A percentile compares a stretch with the other conserved stretches of the same genome.
Conservation (phyloP, 2,329 filamentous ascomycete genomes). For the Aschersonia sp. region DNA sequence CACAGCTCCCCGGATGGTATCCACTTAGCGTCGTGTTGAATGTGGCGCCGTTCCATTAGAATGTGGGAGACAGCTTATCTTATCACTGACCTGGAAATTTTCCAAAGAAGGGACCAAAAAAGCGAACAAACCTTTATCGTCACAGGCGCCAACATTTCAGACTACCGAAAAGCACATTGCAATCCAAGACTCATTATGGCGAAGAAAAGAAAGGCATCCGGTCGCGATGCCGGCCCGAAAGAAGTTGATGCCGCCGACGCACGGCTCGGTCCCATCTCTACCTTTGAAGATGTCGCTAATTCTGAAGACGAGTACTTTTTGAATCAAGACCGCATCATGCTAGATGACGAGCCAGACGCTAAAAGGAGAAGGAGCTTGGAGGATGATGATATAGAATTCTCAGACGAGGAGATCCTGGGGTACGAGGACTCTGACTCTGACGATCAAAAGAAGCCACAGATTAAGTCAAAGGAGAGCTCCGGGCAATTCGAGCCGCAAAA, state of each 20-base stretch:
- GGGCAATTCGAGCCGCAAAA: conserved; percentile 7
- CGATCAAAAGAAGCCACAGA: conserved; percentile 14
- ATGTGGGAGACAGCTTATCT: too few relatives aligned
- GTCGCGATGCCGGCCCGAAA: conserved; percentile 29
- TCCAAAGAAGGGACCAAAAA: not conserved
- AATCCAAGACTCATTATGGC: conserved; percentile 29
- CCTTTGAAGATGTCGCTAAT: conserved; percentile 76
- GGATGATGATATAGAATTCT: conserved; percentile 52
- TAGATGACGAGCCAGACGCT: conserved; percentile 66
- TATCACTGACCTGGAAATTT: too few relatives aligned
- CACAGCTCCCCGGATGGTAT: too few relatives aligned
- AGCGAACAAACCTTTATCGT: not conserved
- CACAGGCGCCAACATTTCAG: not conserved
- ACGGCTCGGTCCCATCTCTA: conserved; percentile 44
- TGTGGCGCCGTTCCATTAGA: too few relatives aligned
- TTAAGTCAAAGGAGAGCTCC: not conserved
- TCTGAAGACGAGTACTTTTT: conserved; percentile 90
- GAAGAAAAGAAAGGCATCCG: conserved; percentile 57
- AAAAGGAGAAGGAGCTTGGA: conserved; percentile 58
- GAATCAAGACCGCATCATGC: conserved; percentile 69
- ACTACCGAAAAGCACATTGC: not conserved
- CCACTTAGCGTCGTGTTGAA: too few relatives aligned
- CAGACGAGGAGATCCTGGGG: conserved; percentile 46
- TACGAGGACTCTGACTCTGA: conserved; percentile 29
- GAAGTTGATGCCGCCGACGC: conserved; percentile 43